Evolutionary conservation across 148 eudicot genomes (phyloP).

Genomic region (Cornus controversa): DNA sequence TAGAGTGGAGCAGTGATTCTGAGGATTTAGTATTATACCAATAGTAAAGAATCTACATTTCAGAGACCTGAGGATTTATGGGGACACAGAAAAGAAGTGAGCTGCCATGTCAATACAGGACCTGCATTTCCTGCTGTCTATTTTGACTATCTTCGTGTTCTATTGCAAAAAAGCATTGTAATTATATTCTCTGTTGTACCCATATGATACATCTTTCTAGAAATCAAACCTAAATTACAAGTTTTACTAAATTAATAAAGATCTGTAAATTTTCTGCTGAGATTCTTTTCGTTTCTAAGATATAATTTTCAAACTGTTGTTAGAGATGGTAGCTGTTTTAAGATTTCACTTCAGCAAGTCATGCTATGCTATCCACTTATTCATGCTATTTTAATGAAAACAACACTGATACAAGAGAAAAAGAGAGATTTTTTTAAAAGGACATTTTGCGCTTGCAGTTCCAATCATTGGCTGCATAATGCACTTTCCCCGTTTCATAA

Average conservation of each 20-base stretch:
- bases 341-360: not conserved
- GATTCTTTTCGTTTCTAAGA: not conserved
- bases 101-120: conserved; percentile 3
- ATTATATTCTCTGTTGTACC: no score
- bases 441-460: not conserved
- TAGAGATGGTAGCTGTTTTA: not conserved
- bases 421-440: not conserved
- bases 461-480: not conserved
- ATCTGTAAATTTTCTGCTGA: no score
- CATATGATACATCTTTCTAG: no score
- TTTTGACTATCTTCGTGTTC: not conserved
- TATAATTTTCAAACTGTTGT: not conserved
- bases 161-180: not conserved
- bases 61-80: not conserved
- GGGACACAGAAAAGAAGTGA: not conserved
- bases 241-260: not conserved
- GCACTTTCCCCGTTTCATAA: not conserved
- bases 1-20: no score
- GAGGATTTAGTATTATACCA: not conserved
- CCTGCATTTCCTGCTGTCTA: not conserved
- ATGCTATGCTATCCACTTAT: not conserved
- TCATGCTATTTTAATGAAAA: not conserved
- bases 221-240: no score
- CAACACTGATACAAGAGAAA: not conserved
- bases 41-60: not conserved